Evolutionary conservation across 805 yeast species (phyloP).

Genomic region (Metschnikowia anglica): DNA sequence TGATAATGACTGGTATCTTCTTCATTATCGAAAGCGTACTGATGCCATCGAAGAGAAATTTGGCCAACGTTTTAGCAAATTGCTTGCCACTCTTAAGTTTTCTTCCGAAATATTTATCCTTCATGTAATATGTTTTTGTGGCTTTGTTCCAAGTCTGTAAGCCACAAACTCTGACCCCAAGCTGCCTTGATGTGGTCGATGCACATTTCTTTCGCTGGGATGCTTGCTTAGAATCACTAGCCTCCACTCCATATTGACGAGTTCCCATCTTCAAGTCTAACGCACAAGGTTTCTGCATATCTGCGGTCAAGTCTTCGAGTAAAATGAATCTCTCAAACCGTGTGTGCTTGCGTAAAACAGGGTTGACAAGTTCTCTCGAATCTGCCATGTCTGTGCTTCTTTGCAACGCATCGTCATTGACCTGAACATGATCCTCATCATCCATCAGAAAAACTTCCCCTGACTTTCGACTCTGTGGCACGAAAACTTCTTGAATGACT

Average conservation of each 20-base stretch:
- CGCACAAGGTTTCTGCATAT: slow-evolving; percentile 83
- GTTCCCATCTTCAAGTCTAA: slow-evolving; percentile 98
- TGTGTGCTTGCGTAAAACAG: slow-evolving; percentile 41
- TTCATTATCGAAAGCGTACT: slow-evolving; percentile 54
- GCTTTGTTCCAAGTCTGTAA: slow-evolving; percentile 51
- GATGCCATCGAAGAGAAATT: slow-evolving; percentile 79
- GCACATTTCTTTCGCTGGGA: slow-evolving; percentile 84
- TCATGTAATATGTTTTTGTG: slow-evolving; percentile 49
- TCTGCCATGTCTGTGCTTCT: not conserved
- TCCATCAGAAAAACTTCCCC: slow-evolving; percentile 48
- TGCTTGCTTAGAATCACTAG: slow-evolving; percentile 61
- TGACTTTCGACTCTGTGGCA: slow-evolving; percentile 37
- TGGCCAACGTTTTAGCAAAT: slow-evolving; percentile 69
- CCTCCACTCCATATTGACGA: slow-evolving; percentile 96
- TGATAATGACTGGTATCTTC: slow-evolving; percentile 67
- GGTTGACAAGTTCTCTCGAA: slow-evolving; percentile 3
- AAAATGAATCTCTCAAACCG: slow-evolving; percentile 78
- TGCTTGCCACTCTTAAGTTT: slow-evolving; percentile 66
- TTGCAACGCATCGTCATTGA: slow-evolving; percentile 10
- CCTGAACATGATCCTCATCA: slow-evolving; percentile 33
- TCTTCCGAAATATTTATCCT: slow-evolving; percentile 94
- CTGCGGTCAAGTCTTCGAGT: slow-evolving; percentile 85
- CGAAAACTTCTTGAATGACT: slow-evolving; percentile 39
- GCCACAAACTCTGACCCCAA: slow-evolving; percentile 95
- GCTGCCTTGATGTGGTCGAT: slow-evolving; percentile 70